Conservation (phyloP, 371 early-diverging fungal genomes). For the Encephalitozoon intestinalis region DNA sequence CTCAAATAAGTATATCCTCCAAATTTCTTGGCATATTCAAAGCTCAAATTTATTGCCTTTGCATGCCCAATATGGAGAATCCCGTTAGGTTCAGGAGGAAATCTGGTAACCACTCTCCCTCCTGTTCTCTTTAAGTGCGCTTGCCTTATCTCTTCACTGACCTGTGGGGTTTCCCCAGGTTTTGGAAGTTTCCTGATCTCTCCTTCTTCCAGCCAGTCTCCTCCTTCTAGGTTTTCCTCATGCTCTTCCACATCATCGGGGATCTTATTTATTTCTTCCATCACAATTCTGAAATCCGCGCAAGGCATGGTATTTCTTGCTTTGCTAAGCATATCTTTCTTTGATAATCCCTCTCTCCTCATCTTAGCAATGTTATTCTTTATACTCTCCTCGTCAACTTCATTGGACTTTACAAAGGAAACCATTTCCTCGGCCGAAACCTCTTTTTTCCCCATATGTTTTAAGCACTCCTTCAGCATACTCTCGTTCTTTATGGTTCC, state of each 20-base stretch:
- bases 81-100: conserved; percentile 99
- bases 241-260: background rate
- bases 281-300: conserved; percentile 31
- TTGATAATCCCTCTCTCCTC: background rate
- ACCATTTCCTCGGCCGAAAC: conserved; percentile 16
- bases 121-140: conserved; percentile 83
- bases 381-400: conserved; percentile 17
- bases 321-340: conserved; percentile 36
- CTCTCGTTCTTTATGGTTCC: conserved; percentile 39
- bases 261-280: conserved; percentile 29
- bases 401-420: conserved; percentile 25
- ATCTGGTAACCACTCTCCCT: conserved; percentile 86
- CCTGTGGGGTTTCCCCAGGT: conserved; percentile 91
- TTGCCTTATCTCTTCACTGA: conserved; percentile 75
- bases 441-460: background rate
- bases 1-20: conserved; percentile 83
- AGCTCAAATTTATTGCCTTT: conserved; percentile 96
- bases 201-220: conserved; percentile 54
- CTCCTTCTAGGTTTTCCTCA: background rate
- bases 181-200: conserved; percentile 70
- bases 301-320: conserved; percentile 28
- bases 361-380: background rate
- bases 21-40: conserved; percentile 85
- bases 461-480: conserved; percentile 29
- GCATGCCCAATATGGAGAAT: conserved; percentile 97